Percentiles rank a stretch among this genome's conserved stretches.
Evolutionary conservation across 1,284 basidiomycete genomes (phyloP).

Genomic region (Naganishia liquefaciens): DNA sequence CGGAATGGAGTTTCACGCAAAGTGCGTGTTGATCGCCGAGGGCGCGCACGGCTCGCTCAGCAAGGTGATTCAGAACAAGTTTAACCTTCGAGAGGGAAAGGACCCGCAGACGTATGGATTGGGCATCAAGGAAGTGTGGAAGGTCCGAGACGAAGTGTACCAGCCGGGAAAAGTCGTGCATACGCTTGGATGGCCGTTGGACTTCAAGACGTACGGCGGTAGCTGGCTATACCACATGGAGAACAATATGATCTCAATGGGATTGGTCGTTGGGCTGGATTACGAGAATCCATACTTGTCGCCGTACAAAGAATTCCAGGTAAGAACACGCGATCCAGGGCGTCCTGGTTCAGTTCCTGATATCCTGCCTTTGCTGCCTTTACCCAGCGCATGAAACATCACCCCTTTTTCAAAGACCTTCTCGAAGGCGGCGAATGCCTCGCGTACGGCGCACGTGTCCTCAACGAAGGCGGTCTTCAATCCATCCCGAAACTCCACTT

Average conservation of each 20-base stretch:
- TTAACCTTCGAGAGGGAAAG: conserved; percentile 71
- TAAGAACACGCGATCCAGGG: conserved; percentile 46
- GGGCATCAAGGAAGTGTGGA: conserved; percentile 98
- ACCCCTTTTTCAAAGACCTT: conserved; percentile 82
- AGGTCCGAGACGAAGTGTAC: conserved; percentile 75
- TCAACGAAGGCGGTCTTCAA: conserved; percentile 95
- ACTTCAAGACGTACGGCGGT: conserved; percentile 85
- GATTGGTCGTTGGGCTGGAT: conserved; percentile 90
- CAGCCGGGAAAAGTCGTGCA: conserved; percentile 85
- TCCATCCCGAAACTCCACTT: conserved; percentile 89
- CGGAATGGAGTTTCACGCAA: conserved; percentile 94
- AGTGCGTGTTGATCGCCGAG: conserved; percentile 92
- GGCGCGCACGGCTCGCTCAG: conserved; percentile 92
- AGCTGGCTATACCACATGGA: conserved; percentile 97
- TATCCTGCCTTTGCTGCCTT: not conserved
- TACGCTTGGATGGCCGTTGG: conserved; percentile 91
- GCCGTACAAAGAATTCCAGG: conserved; percentile 92
- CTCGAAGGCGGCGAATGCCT: conserved; percentile 76
- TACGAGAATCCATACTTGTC: conserved; percentile 92
- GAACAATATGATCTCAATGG: conserved; percentile 84
- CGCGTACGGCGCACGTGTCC: conserved; percentile 85
- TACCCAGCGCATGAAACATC: conserved; percentile 95
- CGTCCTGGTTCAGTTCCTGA: not conserved
- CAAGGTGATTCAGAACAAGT: conserved; percentile 76
- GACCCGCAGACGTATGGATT: conserved; percentile 97